These are phyloP conservation scores for Tulasnella sp. DNA, from an alignment of 768 basidiomycete genomes.

Conservation along the genomic window DNA sequence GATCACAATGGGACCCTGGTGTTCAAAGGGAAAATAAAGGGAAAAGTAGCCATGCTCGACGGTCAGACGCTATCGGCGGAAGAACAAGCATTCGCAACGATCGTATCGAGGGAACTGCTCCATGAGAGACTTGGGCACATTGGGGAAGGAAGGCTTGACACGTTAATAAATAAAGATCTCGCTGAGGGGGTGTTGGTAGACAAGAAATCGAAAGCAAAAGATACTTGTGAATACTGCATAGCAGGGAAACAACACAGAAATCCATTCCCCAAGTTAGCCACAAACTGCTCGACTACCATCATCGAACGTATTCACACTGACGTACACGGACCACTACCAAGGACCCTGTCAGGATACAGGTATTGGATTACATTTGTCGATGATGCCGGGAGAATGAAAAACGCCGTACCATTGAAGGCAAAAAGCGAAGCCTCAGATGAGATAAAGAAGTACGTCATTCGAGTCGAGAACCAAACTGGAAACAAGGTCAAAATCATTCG, in stretches of 20 bases:
- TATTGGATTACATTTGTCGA: no score
- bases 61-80: neutral
- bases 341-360: no score
- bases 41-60: neutral
- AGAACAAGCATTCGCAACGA: neutral
- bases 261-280: conserved; percentile 7
- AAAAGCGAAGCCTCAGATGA: no score
- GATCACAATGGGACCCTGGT: no score
- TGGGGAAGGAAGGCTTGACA: neutral
- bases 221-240: conserved; percentile 26
- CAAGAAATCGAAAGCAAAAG: no score
- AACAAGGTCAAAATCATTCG: no score
- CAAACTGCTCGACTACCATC: neutral
- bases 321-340: conserved; percentile 20
- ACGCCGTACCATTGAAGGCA: no score
- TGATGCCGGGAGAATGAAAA: no score
- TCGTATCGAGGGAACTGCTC: neutral
- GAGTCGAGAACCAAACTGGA: no score
- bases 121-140: conserved; percentile 28
- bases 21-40: neutral
- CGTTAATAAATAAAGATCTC: neutral
- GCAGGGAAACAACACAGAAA: conserved; percentile 31
- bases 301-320: conserved; percentile 33
- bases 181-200: neutral
- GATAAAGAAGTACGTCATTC: no score